Conservation (phyloP, 495 filamentous ascomycete species). For the Rostrohypoxylon terebratum region DNA sequence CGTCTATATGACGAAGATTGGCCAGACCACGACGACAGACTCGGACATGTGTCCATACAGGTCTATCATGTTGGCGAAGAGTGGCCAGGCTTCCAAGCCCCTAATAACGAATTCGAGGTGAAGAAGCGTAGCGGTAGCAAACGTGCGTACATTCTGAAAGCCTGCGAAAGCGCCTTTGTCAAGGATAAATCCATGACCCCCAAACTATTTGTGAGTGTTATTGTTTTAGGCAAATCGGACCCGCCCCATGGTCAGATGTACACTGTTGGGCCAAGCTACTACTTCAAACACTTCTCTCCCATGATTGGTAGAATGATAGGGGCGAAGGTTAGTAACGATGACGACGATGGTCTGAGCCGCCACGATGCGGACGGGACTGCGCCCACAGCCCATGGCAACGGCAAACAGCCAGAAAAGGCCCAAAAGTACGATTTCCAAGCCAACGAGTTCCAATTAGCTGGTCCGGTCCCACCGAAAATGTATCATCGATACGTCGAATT, state of each 20-base stretch:
- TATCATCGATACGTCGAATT: conserved; percentile 96
- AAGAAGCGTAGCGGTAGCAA: conserved; percentile 88
- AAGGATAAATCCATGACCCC: conserved; percentile 66
- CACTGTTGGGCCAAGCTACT: conserved; percentile 79
- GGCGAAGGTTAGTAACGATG: conserved; percentile 70
- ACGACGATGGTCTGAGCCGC: conserved; percentile 53
- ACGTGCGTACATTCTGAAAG: conserved; percentile 79
- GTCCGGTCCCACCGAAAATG: conserved; percentile 80
- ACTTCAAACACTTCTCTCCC: conserved; percentile 87
- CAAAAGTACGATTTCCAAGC: conserved; percentile 91
- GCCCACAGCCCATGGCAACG: conserved; percentile 32
- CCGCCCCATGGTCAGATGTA: conserved; percentile 81
- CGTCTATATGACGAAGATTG: conserved; percentile 90
- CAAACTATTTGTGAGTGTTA: conserved; percentile 72
- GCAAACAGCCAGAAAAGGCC: conserved; percentile 59
- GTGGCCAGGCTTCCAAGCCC: conserved; percentile 74
- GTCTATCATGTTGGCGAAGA: conserved; percentile 67
- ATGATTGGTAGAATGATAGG: conserved; percentile 86
- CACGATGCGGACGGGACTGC: conserved; percentile 35
- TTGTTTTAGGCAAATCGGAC: conserved; percentile 79
- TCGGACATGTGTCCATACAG: conserved; percentile 82
- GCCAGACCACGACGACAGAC: conserved; percentile 84
- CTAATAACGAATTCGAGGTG: conserved; percentile 70
- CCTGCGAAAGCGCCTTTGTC: conserved; percentile 66
- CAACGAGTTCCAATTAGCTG: conserved; percentile 87